These are phyloP conservation scores for Plasmodium vinckei DNA, from an alignment of 169 alveolate genomes.

Conservation along the genomic window DNA sequence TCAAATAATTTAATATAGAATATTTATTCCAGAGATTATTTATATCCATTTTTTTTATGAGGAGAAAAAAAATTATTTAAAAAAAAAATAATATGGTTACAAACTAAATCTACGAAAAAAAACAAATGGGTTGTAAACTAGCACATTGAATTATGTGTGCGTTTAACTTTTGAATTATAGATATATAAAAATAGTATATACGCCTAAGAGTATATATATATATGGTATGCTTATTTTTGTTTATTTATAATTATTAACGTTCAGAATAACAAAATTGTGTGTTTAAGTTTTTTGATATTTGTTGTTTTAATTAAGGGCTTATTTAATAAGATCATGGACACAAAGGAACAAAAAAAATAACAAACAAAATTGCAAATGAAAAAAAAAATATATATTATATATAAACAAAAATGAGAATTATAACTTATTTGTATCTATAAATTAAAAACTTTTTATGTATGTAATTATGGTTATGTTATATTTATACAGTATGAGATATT, in stretches of 20 bases:
- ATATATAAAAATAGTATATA: neutral
- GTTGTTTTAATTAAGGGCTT: neutral
- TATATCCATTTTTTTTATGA: conserved; percentile 16
- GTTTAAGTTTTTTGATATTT: neutral
- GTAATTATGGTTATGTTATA: neutral
- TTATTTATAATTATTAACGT: neutral
- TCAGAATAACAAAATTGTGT: neutral
- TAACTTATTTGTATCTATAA: neutral
- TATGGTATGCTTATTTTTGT: neutral
- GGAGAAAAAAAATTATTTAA: neutral
- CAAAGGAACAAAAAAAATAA: neutral
- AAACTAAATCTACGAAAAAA: neutral
- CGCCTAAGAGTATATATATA: neutral
- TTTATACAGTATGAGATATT: no score
- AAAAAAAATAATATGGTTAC: conserved; percentile 2
- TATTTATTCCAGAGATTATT: neutral
- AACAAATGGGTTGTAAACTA: neutral
- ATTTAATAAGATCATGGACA: neutral
- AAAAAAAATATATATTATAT: neutral
- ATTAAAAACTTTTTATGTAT: neutral
- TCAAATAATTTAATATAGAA: conserved; percentile 10
- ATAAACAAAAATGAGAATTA: neutral
- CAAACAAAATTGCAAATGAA: neutral
- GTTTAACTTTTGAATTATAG: neutral
- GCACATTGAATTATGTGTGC: neutral